Base-by-base conservation (phyloP, 345 rosid genomes). In the Camelina hispida region DNA sequence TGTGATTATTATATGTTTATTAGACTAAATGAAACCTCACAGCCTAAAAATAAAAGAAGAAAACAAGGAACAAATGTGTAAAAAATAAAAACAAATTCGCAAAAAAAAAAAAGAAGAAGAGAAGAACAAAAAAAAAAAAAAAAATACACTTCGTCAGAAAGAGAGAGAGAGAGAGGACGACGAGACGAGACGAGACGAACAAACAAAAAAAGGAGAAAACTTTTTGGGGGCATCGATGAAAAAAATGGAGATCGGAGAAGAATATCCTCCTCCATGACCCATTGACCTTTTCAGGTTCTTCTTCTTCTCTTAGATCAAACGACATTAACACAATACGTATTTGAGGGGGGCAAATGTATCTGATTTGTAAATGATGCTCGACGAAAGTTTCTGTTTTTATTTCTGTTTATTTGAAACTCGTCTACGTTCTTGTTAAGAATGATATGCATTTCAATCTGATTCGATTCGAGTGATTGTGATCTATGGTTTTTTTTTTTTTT, bases 231-330 rank as follows among this genome's bases (percentile, higher is more conserved):
- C 53, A 66, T 53, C 71, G 72, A 66, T 77, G 85, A 73, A 83
- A 83, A 83, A 66, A 81, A 80, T 78, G 81, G 69, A 43, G 81
- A 72, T 78, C 66, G 83, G 86, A 82, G 85, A 84, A 83, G 83
- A 73, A 79, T 55, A 83, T 54, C 83, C 84, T 85, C 80, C 80
- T 85, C 80, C 80, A 68, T 68, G 72, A 82, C 66, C 68, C 78
- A 37, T 57, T 80, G 75, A 71, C 75, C 44, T 65, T 28, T n/a
- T 56, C 23, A 71, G 85, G 84, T 82, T 62, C 75, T 72, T 72
- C 76, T 23, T 28, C 30, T 28, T 28, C 30, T 28, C 1, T 28
- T 6, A 28, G 30, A 28, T 46, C 30, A 15, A 37, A 66, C 59
- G 7, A 14, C 9, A 46, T 37, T 28, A 46, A 61, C 59, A 34